Conservation (phyloP, 1,284 basidiomycete species). For the Cutaneotrichosporon sp. region DNA sequence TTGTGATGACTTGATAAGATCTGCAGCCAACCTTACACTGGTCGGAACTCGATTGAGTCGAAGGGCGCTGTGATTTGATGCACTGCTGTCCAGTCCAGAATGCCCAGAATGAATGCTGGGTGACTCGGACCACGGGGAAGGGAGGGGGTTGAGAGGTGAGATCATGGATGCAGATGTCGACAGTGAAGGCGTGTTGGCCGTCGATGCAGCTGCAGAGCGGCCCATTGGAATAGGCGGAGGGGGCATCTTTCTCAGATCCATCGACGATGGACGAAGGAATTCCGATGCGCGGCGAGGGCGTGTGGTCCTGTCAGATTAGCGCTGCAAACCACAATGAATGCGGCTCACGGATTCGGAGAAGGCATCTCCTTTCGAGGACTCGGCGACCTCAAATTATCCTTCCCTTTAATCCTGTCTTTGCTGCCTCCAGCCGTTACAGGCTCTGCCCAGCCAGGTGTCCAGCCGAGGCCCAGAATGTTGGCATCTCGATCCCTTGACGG, state of each 20-base stretch:
- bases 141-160: constrained; percentile 47
- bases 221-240: constrained; percentile 4
- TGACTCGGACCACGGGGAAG: constrained; percentile 42
- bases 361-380: constrained; percentile 26
- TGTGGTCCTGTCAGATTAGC: background rate
- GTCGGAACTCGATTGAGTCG: constrained; percentile 54
- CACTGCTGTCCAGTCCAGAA: too few species aligned
- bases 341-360: constrained; percentile 16
- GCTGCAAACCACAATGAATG: too few species aligned
- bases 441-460: constrained; percentile 25
- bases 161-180: constrained; percentile 45
- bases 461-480: constrained; percentile 38
- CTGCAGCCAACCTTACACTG: constrained; percentile 52
- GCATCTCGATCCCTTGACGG: constrained; percentile 22
- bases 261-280: constrained; percentile 33
- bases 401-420: constrained; percentile 31
- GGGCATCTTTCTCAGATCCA: constrained; percentile 34
- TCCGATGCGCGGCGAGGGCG: constrained; percentile 38
- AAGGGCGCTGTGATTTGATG: constrained; percentile 16
- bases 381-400: constrained; percentile 24
- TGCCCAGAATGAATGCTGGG: too few species aligned
- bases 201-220: constrained; percentile 7
- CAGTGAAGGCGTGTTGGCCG: constrained; percentile 20
- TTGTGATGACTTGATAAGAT: constrained; percentile 42
- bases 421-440: constrained; percentile 20